A percentile compares a stretch with the other conserved stretches of the same genome.
phyloP scores from a whole-genome alignment of 176 grass and related monocot species.

The Oryza longistaminata region DNA sequence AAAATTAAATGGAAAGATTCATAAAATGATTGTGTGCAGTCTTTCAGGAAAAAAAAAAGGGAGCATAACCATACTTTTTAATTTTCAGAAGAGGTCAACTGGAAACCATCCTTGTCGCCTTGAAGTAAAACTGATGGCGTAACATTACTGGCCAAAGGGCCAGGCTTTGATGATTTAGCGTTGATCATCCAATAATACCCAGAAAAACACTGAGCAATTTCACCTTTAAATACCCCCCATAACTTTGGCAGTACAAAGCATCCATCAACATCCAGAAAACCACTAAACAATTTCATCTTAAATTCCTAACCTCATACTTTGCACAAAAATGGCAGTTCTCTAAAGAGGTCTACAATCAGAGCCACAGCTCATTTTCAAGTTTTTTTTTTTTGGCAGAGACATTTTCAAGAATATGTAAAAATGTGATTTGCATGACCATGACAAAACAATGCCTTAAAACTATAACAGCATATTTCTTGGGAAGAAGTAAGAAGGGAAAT shows the following conservation, averaged over 20 bases:
- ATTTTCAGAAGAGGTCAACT: constrained; percentile 3
- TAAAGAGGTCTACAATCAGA: background rate
- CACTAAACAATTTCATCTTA: background rate
- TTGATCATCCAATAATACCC: background rate
- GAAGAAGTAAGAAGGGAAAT: background rate
- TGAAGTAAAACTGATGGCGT: background rate
- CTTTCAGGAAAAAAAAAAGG: background rate
- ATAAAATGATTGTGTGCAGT: background rate
- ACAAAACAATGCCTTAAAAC: constrained; percentile 32
- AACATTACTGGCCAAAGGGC: background rate
- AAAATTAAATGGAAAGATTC: constrained; percentile 29
- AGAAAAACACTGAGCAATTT: constrained; percentile 10
- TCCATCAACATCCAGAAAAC: background rate
- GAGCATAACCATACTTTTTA: background rate
- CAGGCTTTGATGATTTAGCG: background rate
- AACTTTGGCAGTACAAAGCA: background rate
- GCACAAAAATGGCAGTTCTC: background rate
- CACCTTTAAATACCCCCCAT: background rate
- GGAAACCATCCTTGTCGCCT: background rate
- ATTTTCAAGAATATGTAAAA: constrained; percentile 23
- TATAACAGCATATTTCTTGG: background rate
- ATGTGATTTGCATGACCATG: background rate
- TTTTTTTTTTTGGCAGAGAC: too few species aligned
- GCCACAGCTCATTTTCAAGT: background rate
- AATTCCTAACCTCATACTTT: background rate